A percentile compares a stretch with the other conserved stretches of the same genome.
Conservation (phyloP, 768 basidiomycete species). For the Suillus americanus region DNA sequence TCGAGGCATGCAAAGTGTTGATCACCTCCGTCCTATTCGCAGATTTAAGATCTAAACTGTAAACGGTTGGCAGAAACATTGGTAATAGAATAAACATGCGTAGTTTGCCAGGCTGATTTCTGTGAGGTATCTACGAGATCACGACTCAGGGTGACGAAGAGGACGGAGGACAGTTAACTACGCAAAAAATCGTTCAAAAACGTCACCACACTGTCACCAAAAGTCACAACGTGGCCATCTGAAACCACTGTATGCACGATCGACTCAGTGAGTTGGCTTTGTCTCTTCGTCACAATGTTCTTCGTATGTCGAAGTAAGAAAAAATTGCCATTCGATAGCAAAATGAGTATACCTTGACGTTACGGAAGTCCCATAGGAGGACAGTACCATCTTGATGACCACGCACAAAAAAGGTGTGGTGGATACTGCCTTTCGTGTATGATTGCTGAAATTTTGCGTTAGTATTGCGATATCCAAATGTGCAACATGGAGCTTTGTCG, state of each 20-base stretch:
- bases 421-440: conserved; percentile 40
- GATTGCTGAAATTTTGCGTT: conserved; percentile 22
- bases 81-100: conserved; percentile 5
- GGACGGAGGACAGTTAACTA: conserved; percentile 2
- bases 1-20: neutral
- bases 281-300: conserved; percentile 35
- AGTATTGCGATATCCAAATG: conserved; percentile 42
- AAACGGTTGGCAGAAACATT: neutral
- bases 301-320: conserved; percentile 27
- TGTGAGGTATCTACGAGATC: neutral
- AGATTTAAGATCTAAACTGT: conserved; percentile 3
- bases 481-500: conserved; percentile 38
- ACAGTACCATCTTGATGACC: conserved; percentile 45
- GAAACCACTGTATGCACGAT: conserved; percentile 42
- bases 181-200: conserved; percentile 35
- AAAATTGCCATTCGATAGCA: conserved; percentile 12
- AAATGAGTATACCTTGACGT: conserved; percentile 37
- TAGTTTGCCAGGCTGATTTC: neutral
- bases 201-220: conserved; percentile 39
- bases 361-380: conserved; percentile 51
- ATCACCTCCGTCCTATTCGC: conserved; percentile 4
- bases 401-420: conserved; percentile 43
- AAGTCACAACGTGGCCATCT: conserved; percentile 40
- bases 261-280: conserved; percentile 31
- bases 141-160: neutral